These are phyloP conservation scores for Nakazawaea pomicola DNA, from an alignment of 805 yeast species.

Conservation along the genomic window DNA sequence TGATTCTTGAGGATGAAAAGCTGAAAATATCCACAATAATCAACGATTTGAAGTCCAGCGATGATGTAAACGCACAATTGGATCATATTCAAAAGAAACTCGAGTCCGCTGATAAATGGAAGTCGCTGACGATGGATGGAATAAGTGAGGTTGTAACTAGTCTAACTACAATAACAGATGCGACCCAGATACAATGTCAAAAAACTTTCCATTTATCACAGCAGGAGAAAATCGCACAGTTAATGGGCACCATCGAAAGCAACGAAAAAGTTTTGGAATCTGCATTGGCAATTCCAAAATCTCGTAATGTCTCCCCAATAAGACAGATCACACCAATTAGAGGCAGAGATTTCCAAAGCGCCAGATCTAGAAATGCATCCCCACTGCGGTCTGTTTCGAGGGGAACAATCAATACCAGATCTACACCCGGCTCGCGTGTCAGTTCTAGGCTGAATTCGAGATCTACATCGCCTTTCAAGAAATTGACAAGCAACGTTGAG, in stretches of 20 bases:
- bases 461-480: background rate
- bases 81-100: background rate
- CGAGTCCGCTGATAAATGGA: background rate
- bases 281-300: background rate
- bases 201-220: background rate
- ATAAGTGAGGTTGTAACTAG: background rate
- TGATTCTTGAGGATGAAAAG: slow-evolving; percentile 9
- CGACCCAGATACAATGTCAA: background rate
- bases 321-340: slow-evolving; percentile 4
- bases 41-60: background rate
- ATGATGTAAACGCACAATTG: background rate
- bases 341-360: background rate
- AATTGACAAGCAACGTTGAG: background rate
- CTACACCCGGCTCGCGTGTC: slow-evolving; percentile 1
- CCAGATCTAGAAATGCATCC: background rate
- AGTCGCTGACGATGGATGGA: background rate
- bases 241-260: slow-evolving; percentile 2
- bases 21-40: background rate
- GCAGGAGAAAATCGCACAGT: slow-evolving; percentile 4
- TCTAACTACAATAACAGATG: background rate
- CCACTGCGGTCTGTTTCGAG: slow-evolving; percentile 2
- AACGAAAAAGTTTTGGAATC: slow-evolving; percentile 6
- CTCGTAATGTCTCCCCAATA: slow-evolving; percentile 8
- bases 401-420: too few species aligned
- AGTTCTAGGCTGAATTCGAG: slow-evolving; percentile 6